Percentiles rank a stretch among this genome's conserved stretches.
phyloP scores from a whole-genome alignment of 805 yeast species.

The Starmera quercuum region DNA sequence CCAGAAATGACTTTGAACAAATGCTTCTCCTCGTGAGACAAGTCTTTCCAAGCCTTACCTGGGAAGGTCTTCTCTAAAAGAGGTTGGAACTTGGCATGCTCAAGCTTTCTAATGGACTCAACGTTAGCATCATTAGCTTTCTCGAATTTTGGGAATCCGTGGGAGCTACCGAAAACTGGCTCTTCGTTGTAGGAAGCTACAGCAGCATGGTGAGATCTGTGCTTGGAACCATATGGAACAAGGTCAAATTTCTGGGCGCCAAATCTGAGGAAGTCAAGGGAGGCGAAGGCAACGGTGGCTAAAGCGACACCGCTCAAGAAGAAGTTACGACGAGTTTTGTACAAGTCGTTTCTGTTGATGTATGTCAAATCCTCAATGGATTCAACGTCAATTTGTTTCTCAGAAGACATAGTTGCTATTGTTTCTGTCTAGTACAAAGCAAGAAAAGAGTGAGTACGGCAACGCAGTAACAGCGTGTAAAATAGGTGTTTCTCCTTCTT shows the following conservation, averaged over 20 bases:
- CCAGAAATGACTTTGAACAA: neutral
- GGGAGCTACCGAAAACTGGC: neutral
- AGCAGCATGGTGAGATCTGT: neutral
- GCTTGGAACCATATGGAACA: neutral
- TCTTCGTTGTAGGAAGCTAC: neutral
- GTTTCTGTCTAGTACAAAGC: neutral
- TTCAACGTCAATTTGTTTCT: neutral
- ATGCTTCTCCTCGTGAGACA: neutral
- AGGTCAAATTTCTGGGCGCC: neutral
- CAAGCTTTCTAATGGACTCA: neutral
- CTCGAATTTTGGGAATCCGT: neutral
- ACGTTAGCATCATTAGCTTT: neutral
- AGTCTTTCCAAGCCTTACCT: slow-evolving; percentile 1
- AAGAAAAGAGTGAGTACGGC: neutral
- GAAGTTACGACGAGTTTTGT: neutral
- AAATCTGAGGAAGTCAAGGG: neutral
- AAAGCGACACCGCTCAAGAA: slow-evolving; percentile 1
- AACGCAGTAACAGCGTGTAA: too few species aligned
- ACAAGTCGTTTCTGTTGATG: neutral
- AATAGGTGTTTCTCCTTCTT: too few species aligned
- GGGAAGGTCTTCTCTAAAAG: neutral
- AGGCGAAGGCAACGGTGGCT: neutral
- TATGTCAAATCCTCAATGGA: neutral
- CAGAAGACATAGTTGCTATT: neutral
- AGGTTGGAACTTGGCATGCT: neutral